phyloP scores from a whole-genome alignment of 352 stramenopile genomes.

The Peronospora tabacina region DNA sequence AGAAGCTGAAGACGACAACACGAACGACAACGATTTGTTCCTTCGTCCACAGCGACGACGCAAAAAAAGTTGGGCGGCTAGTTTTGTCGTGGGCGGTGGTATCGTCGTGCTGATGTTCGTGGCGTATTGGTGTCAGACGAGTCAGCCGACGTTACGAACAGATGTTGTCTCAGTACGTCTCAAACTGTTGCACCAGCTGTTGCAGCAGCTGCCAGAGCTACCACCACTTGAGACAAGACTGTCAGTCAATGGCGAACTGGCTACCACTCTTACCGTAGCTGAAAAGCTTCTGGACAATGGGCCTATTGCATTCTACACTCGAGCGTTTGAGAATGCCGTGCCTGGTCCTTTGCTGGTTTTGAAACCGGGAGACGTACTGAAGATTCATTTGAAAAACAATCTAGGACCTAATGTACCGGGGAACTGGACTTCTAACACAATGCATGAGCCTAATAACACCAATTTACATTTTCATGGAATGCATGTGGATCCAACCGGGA shows the following conservation, averaged over 20 bases:
- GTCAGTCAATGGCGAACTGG: constrained; percentile 47
- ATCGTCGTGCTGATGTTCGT: constrained; percentile 19
- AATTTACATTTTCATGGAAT: constrained; percentile 80
- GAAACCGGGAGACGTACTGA: constrained; percentile 53
- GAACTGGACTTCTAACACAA: constrained; percentile 44
- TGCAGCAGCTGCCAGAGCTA: constrained; percentile 33
- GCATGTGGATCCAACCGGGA: constrained; percentile 71
- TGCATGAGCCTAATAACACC: constrained; percentile 67
- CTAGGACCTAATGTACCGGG: constrained; percentile 36
- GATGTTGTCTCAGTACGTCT: not conserved
- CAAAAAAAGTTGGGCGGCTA: constrained; percentile 7
- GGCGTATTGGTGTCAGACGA: constrained; percentile 13
- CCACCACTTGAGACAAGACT: constrained; percentile 29
- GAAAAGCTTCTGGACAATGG: constrained; percentile 39
- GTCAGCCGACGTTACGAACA: constrained; percentile 7
- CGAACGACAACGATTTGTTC: constrained; percentile 26
- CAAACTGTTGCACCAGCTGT: constrained; percentile 18
- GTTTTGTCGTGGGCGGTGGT: constrained; percentile 12
- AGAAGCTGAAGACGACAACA: not conserved
- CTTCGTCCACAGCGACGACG: constrained; percentile 10
- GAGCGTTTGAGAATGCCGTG: constrained; percentile 49
- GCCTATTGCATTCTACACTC: constrained; percentile 64
- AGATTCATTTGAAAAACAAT: constrained; percentile 51
- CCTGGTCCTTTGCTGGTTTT: constrained; percentile 55
- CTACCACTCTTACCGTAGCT: constrained; percentile 45